phyloP scores from a whole-genome alignment of 768 basidiomycete species.

The Russula brevipes region DNA sequence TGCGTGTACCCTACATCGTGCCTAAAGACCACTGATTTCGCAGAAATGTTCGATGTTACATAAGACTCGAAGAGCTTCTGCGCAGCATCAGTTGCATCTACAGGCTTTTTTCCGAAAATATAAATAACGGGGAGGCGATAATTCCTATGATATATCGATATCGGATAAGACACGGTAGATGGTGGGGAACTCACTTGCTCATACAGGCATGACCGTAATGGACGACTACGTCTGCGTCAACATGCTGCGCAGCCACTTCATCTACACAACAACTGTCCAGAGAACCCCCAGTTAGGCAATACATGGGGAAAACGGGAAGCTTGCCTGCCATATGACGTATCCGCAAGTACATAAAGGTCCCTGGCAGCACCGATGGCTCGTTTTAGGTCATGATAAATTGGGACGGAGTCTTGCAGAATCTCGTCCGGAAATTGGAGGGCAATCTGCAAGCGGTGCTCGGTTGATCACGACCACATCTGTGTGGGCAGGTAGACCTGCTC shows the following conservation, averaged over 20 bases:
- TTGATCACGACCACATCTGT: background rate
- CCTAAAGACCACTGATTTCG: conserved; percentile 48
- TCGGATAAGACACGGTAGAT: background rate
- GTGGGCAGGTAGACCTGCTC: conserved; percentile 25
- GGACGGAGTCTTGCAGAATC: conserved; percentile 79
- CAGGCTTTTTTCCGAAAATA: conserved; percentile 71
- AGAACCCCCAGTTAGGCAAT: background rate
- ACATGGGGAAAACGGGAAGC: conserved; percentile 25
- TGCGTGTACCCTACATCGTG: conserved; percentile 79
- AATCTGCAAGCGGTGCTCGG: conserved; percentile 42
- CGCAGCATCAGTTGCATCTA: conserved; percentile 54
- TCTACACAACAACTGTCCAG: conserved; percentile 85
- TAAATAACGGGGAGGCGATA: conserved; percentile 87
- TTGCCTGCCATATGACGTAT: conserved; percentile 95
- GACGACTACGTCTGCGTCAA: conserved; percentile 84
- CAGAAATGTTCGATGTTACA: conserved; percentile 14
- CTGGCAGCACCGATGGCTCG: conserved; percentile 38
- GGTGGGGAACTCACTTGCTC: conserved; percentile 53
- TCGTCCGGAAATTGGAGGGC: conserved; percentile 97
- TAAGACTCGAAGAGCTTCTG: conserved; percentile 38
- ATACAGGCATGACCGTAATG: conserved; percentile 98
- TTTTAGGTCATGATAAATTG: conserved; percentile 69
- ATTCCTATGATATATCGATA: conserved; percentile 45
- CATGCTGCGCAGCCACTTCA: conserved; percentile 91
- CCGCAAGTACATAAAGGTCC: conserved; percentile 88